Percentiles rank a stretch among this genome's conserved stretches.
Evolutionary conservation across 805 yeast species (phyloP).

Genomic region (Dipodascus albidus): DNA sequence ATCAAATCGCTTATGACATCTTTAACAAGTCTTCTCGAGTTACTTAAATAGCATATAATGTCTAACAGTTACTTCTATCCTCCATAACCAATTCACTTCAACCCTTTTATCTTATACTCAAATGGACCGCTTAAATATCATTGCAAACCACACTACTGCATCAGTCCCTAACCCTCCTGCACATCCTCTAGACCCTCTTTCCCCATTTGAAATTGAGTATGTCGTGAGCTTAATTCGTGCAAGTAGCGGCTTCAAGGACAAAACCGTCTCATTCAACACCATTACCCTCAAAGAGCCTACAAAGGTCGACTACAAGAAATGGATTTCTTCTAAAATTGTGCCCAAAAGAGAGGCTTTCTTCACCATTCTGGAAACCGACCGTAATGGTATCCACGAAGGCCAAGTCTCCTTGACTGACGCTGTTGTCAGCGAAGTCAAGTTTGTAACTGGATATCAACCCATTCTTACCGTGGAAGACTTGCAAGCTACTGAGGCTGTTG

Average conservation of each 20-base stretch:
- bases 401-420: constrained; percentile 44
- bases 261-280: constrained; percentile 48
- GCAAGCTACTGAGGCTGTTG: constrained; percentile 46
- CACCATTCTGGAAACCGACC: constrained; percentile 48
- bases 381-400: constrained; percentile 60
- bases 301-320: constrained; percentile 47
- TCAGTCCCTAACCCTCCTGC: constrained; percentile 13
- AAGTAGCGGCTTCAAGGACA: constrained; percentile 32
- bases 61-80: not conserved
- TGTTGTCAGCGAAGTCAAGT: constrained; percentile 35
- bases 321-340: constrained; percentile 50
- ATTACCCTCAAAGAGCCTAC: constrained; percentile 63
- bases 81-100: not conserved
- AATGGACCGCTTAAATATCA: constrained; percentile 3
- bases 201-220: constrained; percentile 48
- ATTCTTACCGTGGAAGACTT: constrained; percentile 63
- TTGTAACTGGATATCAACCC: constrained; percentile 57
- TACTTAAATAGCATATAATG: not conserved
- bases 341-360: constrained; percentile 63
- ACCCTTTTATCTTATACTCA: not conserved
- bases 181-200: constrained; percentile 65
- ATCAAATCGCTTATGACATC: not conserved
- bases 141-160: constrained; percentile 4
- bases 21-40: not conserved
- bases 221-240: constrained; percentile 42